A percentile compares a stretch with the other conserved stretches of the same genome.
Conservation (phyloP, 345 rosid species). For the Capsella bursapastoris region DNA sequence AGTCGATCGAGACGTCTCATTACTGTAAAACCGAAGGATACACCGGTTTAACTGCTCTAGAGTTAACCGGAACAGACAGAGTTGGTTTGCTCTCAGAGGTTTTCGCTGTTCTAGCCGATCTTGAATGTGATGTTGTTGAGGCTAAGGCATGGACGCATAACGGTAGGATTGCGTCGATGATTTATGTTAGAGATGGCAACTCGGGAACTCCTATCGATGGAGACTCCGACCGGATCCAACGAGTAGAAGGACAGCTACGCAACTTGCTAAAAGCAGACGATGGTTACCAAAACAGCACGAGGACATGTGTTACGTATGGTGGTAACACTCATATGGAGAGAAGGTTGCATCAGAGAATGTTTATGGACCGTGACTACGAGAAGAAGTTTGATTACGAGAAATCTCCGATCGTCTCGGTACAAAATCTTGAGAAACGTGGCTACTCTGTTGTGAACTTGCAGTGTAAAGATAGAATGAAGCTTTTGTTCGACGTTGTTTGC, state of each 20-base stretch:
- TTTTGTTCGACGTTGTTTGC: slow-evolving; percentile 90
- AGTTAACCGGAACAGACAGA: slow-evolving; percentile 76
- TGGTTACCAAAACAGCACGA: slow-evolving; percentile 72
- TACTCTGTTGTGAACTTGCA: slow-evolving; percentile 91
- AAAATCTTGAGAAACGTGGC: slow-evolving; percentile 76
- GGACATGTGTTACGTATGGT: slow-evolving; percentile 69
- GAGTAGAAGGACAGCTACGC: slow-evolving; percentile 63
- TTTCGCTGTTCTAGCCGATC: slow-evolving; percentile 78
- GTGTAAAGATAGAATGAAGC: slow-evolving; percentile 83
- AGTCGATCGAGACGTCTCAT: slow-evolving; percentile 71
- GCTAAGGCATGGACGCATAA: slow-evolving; percentile 92
- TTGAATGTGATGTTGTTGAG: slow-evolving; percentile 73
- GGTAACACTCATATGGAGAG: slow-evolving; percentile 89
- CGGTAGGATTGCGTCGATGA: slow-evolving; percentile 68
- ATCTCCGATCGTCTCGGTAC: slow-evolving; percentile 74
- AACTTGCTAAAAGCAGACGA: slow-evolving; percentile 82
- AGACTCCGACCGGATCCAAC: slow-evolving; percentile 58
- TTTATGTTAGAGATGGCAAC: slow-evolving; percentile 68
- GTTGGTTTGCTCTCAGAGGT: slow-evolving; percentile 81
- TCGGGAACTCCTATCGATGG: slow-evolving; percentile 63
- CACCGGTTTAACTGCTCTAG: slow-evolving; percentile 69
- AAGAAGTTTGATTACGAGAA: slow-evolving; percentile 54
- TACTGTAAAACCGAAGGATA: slow-evolving; percentile 50
- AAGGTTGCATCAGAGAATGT: slow-evolving; percentile 96
- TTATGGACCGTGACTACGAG: slow-evolving; percentile 92